A percentile compares a stretch with the other conserved stretches of the same genome.
Evolutionary conservation across 2,329 filamentous ascomycete species (phyloP).

Genomic region (Tricladium varicosporioides): DNA sequence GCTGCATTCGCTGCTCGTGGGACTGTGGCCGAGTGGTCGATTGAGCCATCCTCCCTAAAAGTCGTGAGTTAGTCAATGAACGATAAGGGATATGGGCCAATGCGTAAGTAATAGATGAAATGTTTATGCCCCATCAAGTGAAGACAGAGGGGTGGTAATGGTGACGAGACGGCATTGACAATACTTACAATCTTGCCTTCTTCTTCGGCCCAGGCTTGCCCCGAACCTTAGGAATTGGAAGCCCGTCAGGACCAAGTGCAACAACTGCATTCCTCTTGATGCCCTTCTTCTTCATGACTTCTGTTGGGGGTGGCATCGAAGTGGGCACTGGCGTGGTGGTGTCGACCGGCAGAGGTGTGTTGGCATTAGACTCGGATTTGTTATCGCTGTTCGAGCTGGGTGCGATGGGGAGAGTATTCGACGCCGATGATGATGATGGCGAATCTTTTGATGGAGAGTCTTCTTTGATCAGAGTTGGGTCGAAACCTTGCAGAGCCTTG

Average conservation of each 20-base stretch:
- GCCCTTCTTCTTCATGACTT: constrained; percentile 72
- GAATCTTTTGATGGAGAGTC: constrained; percentile 35
- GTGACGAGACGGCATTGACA: neutral
- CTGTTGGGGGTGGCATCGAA: constrained; percentile 54
- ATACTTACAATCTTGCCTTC: constrained; percentile 85
- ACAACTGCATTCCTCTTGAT: constrained; percentile 67
- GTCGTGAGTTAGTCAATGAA: constrained; percentile 31
- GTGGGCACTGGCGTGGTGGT: constrained; percentile 49
- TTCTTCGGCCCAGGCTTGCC: constrained; percentile 96
- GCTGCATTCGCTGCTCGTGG: constrained; percentile 41
- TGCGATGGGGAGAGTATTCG: constrained; percentile 37
- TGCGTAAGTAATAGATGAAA: neutral
- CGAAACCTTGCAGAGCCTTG: constrained; percentile 48
- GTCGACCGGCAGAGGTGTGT: constrained; percentile 55
- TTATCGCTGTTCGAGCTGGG: constrained; percentile 49
- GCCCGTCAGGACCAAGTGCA: constrained; percentile 55
- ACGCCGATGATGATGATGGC: constrained; percentile 39
- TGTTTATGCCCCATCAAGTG: neutral
- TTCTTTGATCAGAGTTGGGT: constrained; percentile 46
- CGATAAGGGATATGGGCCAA: constrained; percentile 3
- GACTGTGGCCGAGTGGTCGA: constrained; percentile 52
- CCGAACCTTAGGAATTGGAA: constrained; percentile 69
- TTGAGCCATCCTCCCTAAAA: constrained; percentile 59
- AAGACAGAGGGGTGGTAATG: no score
- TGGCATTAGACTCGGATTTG: constrained; percentile 57